Evolutionary conservation across 1,284 basidiomycete species (phyloP).

Genomic region (Abortiporus biennis): DNA sequence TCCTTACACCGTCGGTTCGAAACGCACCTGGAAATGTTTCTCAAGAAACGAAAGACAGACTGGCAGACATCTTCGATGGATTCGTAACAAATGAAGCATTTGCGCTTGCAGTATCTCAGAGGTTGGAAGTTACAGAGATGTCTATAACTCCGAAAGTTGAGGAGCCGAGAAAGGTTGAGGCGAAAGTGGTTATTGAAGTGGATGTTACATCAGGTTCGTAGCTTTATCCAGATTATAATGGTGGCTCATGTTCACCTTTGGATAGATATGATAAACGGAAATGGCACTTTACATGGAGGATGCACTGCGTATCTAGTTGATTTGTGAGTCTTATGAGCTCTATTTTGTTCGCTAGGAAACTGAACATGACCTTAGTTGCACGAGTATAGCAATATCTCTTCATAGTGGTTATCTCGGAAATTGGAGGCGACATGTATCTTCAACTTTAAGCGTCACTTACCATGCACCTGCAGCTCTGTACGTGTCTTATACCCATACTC

Average conservation of each 20-base stretch:
- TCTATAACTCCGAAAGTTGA: conserved; percentile 10
- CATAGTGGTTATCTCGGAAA: background rate
- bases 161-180: conserved; percentile 14
- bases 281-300: conserved; percentile 42
- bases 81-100: conserved; percentile 8
- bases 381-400: conserved; percentile 2
- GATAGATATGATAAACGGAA: conserved; percentile 47
- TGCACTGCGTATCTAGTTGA: conserved; percentile 47
- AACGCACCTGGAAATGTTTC: conserved; percentile 12
- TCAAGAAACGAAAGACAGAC: conserved; percentile 9
- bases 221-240: background rate
- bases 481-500: background rate
- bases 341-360: background rate
- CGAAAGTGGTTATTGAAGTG: conserved; percentile 14
- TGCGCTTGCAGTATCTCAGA: conserved; percentile 6
- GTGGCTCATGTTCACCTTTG: background rate
- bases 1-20: conserved; percentile 6
- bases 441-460: conserved; percentile 42
- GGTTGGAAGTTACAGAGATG: conserved; percentile 12
- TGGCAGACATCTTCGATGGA: conserved; percentile 7
- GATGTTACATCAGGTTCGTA: conserved; percentile 13
- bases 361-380: background rate
- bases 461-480: conserved; percentile 35
- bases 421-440: conserved; percentile 29
- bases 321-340: conserved; percentile 28